Evolutionary conservation across 2,329 filamentous ascomycete species (phyloP).

Genomic region (Botryotinia globosa): DNA sequence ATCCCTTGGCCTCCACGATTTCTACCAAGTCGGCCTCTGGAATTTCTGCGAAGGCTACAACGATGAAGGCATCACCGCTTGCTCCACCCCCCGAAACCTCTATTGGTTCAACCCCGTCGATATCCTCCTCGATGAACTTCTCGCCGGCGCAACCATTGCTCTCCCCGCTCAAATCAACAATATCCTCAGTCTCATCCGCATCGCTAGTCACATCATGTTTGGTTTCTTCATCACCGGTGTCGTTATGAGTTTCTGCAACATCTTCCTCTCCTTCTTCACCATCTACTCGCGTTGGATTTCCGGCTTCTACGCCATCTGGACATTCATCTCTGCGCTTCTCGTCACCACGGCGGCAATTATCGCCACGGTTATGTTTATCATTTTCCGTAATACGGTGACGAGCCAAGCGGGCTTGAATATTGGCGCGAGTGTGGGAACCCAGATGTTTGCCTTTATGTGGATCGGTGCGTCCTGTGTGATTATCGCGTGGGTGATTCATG

Average conservation of each 20-base stretch:
- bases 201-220: constrained; percentile 84
- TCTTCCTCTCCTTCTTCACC: constrained; percentile 55
- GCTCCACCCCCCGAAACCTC: constrained; percentile 64
- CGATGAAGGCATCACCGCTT: constrained; percentile 69
- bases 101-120: constrained; percentile 93
- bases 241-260: constrained; percentile 67
- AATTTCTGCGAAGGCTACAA: constrained; percentile 86
- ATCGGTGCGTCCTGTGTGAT: constrained; percentile 65
- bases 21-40: constrained; percentile 92
- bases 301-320: constrained; percentile 65
- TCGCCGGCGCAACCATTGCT: constrained; percentile 79
- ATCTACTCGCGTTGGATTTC: constrained; percentile 54
- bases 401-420: constrained; percentile 75
- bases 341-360: constrained; percentile 69
- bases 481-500: constrained; percentile 69
- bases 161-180: constrained; percentile 71
- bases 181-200: constrained; percentile 70
- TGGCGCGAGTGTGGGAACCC: constrained; percentile 60
- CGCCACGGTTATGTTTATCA: constrained; percentile 78
- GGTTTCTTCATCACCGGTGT: constrained; percentile 75
- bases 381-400: constrained; percentile 74
- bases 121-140: constrained; percentile 74
- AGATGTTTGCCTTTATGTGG: constrained; percentile 92
- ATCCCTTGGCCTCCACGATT: constrained; percentile 84
- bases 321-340: constrained; percentile 64